Evolutionary conservation across 2,329 filamentous ascomycete species (phyloP).

Genomic region (Rhinocladiella similis): DNA sequence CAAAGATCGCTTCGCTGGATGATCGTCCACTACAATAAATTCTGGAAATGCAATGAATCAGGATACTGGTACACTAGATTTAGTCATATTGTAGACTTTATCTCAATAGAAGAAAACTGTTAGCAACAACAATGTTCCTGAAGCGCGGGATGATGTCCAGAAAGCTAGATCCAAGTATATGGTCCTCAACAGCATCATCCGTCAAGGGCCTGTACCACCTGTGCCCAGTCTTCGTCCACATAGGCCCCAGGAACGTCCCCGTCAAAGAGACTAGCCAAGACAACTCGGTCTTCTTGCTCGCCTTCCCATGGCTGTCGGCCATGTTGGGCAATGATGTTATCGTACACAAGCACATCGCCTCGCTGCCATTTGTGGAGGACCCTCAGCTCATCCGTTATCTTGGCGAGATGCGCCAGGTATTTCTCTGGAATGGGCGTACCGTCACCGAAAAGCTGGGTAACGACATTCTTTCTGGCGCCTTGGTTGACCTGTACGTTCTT

Average conservation of each 20-base stretch:
- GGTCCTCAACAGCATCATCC: constrained; percentile 12
- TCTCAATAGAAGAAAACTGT: too few species aligned
- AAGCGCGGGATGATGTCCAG: too few species aligned
- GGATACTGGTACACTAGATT: too few species aligned
- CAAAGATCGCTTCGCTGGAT: too few species aligned
- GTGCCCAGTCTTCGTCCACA: constrained; percentile 45
- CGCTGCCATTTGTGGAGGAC: constrained; percentile 51
- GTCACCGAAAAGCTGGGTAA: constrained; percentile 47
- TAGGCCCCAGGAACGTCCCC: constrained; percentile 49
- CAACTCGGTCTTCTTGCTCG: constrained; percentile 47
- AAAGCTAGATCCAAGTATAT: too few species aligned
- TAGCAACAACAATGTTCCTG: too few species aligned
- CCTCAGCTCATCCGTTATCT: constrained; percentile 52
- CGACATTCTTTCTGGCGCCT: constrained; percentile 35
- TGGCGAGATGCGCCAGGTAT: constrained; percentile 43
- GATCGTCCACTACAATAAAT: too few species aligned
- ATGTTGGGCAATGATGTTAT: constrained; percentile 53
- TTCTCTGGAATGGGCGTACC: constrained; percentile 49
- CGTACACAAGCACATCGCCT: constrained; percentile 51
- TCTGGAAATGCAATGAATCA: too few species aligned
- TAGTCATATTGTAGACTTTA: too few species aligned
- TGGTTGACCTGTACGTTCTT: constrained; percentile 34
- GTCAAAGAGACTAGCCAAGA: constrained; percentile 52
- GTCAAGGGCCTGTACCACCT: constrained; percentile 47
- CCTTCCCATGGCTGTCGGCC: constrained; percentile 51